These are phyloP conservation scores for Fusarium austroafricanum DNA, from an alignment of 2,329 filamentous ascomycete genomes.

Conservation along the genomic window DNA sequence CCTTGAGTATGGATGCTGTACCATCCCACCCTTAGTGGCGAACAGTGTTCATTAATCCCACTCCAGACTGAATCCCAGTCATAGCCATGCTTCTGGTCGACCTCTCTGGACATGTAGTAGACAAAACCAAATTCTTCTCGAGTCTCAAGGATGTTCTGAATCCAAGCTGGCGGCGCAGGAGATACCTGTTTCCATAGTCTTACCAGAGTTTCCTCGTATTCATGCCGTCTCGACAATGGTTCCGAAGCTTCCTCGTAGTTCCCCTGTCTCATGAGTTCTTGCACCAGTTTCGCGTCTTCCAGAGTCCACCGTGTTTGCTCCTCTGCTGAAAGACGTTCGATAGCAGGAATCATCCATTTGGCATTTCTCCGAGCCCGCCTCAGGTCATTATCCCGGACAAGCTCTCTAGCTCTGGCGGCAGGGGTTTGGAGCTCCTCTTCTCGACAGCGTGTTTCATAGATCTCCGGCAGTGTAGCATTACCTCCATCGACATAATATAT, in stretches of 20 bases:
- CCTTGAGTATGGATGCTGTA: no score
- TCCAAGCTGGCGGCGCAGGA: constrained; percentile 31
- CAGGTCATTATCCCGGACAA: neutral
- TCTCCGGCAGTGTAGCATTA: neutral
- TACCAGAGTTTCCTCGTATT: neutral
- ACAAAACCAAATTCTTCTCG: constrained; percentile 28
- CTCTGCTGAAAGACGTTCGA: constrained; percentile 8
- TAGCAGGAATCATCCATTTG: constrained; percentile 29
- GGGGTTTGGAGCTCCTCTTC: constrained; percentile 30
- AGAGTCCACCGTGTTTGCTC: constrained; percentile 1
- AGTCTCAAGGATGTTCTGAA: constrained; percentile 17
- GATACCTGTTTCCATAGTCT: constrained; percentile 27
- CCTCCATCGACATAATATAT: constrained; percentile 11
- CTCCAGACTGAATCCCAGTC: constrained; percentile 17
- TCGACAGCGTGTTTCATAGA: constrained; percentile 17
- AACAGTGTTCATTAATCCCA: neutral
- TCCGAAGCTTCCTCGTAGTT: no score
- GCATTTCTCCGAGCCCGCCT: constrained; percentile 30
- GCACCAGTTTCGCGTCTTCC: neutral
- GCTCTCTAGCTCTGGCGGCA: constrained; percentile 17
- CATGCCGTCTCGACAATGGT: neutral
- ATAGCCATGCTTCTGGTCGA: constrained; percentile 1
- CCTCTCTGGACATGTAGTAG: constrained; percentile 27
- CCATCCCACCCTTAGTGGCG: neutral
- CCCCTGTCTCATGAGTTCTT: no score